Percentiles rank a stretch among this genome's conserved stretches.
These are phyloP conservation scores for Sporothrix humicola DNA, from an alignment of 2,329 filamentous ascomycete genomes.

Conservation along the genomic window DNA sequence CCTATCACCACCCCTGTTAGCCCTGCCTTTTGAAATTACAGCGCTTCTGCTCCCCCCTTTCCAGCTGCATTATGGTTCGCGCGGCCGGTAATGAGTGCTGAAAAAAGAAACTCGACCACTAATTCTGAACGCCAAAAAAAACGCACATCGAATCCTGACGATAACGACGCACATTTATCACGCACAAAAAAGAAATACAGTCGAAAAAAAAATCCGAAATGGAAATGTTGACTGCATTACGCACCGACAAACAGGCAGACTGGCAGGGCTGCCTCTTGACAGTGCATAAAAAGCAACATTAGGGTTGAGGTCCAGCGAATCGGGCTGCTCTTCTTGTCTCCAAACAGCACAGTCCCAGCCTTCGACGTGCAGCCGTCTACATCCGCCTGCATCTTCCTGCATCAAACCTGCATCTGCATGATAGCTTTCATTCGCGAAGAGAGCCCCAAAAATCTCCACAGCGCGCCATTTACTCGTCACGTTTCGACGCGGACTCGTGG, in stretches of 20 bases:
- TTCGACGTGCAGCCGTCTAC: not conserved
- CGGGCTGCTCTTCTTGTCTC: not conserved
- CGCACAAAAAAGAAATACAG: not conserved
- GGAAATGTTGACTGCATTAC: not conserved
- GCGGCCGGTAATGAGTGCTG: not conserved
- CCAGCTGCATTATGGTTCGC: not conserved
- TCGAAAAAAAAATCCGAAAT: not conserved
- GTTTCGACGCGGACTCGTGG: not conserved
- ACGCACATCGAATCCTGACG: not conserved
- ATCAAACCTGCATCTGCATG: not conserved
- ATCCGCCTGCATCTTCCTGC: not conserved
- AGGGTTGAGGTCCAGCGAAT: not conserved
- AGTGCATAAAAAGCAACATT: conserved; percentile 1
- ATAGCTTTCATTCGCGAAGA: not conserved
- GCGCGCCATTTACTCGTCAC: conserved; percentile 5
- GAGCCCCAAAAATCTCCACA: not conserved
- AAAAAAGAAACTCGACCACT: not conserved
- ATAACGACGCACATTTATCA: too few relatives aligned
- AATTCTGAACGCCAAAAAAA: not conserved
- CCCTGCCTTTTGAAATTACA: not conserved
- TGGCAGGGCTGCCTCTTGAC: not conserved
- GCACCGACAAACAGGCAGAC: not conserved
- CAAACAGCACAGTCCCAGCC: not conserved
- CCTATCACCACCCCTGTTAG: not conserved
- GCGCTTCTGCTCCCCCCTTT: conserved; percentile 4